Conservation (phyloP, 208 protist species). For the Wallacemonas sp. region DNA sequence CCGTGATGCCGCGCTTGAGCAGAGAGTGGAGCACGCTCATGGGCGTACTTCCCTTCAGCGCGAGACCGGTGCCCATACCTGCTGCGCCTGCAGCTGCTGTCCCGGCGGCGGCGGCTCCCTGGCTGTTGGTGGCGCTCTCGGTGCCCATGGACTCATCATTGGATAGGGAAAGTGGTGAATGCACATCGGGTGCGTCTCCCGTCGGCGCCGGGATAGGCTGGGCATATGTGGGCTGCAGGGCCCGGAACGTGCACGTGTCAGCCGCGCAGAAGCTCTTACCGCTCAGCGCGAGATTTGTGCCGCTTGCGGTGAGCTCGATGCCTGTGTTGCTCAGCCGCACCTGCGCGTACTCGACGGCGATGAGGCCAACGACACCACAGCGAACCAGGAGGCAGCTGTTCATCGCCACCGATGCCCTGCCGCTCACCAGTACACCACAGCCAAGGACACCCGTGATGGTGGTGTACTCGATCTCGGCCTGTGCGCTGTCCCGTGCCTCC, state of each 20-base stretch:
- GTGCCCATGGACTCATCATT: too few species aligned
- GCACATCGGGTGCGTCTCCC: background rate
- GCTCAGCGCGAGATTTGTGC: conserved; percentile 34
- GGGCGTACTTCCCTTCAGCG: background rate
- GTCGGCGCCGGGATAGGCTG: background rate
- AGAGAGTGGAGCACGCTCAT: background rate
- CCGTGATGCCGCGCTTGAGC: conserved; percentile 1
- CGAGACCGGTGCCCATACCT: background rate
- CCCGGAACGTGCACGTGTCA: background rate
- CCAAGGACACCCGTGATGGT: conserved; percentile 34
- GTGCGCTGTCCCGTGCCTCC: conserved; percentile 20
- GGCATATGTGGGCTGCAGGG: background rate
- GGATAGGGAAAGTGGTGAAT: background rate
- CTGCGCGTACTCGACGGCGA: conserved; percentile 20
- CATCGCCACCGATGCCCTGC: conserved; percentile 13
- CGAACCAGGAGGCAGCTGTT: conserved; percentile 24
- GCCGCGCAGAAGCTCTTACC: conserved; percentile 5
- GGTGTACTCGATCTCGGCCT: conserved; percentile 9
- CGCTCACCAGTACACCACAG: conserved; percentile 30
- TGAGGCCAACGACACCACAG: conserved; percentile 32
- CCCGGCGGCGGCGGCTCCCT: too few species aligned
- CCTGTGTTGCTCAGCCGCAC: conserved; percentile 31
- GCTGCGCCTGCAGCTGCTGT: too few species aligned
- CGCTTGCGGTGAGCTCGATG: conserved; percentile 27
- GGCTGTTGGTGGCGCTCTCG: background rate